Conservation (phyloP, 179 eudicot genomes). For the Beta lomatogona region DNA sequence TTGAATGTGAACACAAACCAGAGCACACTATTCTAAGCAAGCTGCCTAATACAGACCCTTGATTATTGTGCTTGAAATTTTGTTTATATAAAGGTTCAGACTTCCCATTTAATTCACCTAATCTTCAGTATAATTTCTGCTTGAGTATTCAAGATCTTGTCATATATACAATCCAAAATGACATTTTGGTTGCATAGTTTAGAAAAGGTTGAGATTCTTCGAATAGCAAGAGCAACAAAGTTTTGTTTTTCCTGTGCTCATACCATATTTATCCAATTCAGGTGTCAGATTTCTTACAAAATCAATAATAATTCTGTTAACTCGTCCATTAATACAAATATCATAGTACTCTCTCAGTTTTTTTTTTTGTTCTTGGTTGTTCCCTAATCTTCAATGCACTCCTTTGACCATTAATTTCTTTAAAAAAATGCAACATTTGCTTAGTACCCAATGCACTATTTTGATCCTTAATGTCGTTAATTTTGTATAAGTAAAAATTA, state of each 20-base stretch:
- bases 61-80: constrained; percentile 16
- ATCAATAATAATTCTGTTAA: background rate
- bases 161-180: background rate
- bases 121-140: background rate
- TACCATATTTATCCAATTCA: background rate
- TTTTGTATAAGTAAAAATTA: no score
- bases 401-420: no score
- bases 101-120: background rate
- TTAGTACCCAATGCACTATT: no score
- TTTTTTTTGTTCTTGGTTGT: background rate
- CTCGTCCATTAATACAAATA: background rate
- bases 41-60: constrained; percentile 80
- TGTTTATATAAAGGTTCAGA: background rate
- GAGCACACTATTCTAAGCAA: constrained; percentile 82
- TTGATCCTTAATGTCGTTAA: no score
- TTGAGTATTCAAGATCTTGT: background rate
- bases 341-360: background rate
- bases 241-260: background rate
- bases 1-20: constrained; percentile 91
- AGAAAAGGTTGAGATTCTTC: background rate
- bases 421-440: no score
- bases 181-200: background rate
- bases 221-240: background rate
- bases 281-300: no score
- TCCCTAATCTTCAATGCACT: no score